Evolutionary conservation across 2,329 filamentous ascomycete species (phyloP).

Genomic region (Chalara sp.): DNA sequence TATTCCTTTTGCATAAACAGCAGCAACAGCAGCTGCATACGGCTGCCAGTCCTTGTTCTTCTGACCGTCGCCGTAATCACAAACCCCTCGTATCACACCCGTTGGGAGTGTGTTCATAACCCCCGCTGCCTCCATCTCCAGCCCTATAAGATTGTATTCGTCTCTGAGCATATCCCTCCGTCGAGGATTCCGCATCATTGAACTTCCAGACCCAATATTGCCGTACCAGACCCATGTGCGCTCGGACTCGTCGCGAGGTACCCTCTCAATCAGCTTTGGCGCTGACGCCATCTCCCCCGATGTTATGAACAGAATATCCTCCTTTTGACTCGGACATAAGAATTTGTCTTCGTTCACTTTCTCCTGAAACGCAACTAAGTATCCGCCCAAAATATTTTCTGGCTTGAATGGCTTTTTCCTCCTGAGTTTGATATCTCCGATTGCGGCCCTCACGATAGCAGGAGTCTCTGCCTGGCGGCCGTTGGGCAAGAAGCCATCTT

Average conservation of each 20-base stretch:
- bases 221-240: constrained; percentile 30
- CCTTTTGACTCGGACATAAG: constrained; percentile 26
- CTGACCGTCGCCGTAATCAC: constrained; percentile 28
- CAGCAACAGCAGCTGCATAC: constrained; percentile 30
- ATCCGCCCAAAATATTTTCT: constrained; percentile 11
- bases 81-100: constrained; percentile 28
- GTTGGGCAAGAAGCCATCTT: constrained; percentile 8
- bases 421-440: constrained; percentile 25
- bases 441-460: constrained; percentile 27
- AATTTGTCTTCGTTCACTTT: constrained; percentile 20
- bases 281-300: constrained; percentile 1
- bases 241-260: constrained; percentile 8
- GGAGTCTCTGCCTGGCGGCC: constrained; percentile 19
- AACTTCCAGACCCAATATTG: constrained; percentile 28
- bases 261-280: constrained; percentile 8
- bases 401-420: constrained; percentile 17
- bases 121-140: constrained; percentile 30
- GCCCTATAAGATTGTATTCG: constrained; percentile 23
- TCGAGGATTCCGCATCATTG: constrained; percentile 23
- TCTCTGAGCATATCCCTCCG: constrained; percentile 22
- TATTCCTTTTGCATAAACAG: constrained; percentile 24
- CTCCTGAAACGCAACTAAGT: constrained; percentile 20
- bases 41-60: constrained; percentile 31
- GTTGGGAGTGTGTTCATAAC: constrained; percentile 28
- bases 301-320: constrained; percentile 20